Evolutionary conservation across 257 asterid species (phyloP).

Genomic region (Primulina eburnea): DNA sequence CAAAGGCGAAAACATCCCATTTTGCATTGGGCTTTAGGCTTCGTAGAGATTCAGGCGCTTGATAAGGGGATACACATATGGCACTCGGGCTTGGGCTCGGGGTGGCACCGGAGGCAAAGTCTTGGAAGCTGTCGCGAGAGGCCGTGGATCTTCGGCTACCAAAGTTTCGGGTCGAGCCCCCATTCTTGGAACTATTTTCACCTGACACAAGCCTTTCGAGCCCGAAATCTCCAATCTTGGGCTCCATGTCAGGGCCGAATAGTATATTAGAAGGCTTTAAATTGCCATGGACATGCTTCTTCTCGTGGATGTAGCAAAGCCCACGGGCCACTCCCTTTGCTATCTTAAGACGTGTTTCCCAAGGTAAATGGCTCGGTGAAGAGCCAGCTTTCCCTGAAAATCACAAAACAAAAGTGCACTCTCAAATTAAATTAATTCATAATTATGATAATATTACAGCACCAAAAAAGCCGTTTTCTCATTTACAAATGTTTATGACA

Average conservation of each 20-base stretch:
- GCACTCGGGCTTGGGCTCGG: slow-evolving; percentile 91
- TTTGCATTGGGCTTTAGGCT: slow-evolving; percentile 83
- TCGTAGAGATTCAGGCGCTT: slow-evolving; percentile 85
- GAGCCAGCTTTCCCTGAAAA: slow-evolving; percentile 74
- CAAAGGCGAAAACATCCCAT: slow-evolving; percentile 87
- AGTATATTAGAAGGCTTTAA: slow-evolving; percentile 80
- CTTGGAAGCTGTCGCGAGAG: slow-evolving; percentile 80
- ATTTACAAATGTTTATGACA: no score
- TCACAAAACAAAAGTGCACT: not conserved
- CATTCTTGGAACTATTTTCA: slow-evolving; percentile 58
- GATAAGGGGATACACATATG: slow-evolving; percentile 71
- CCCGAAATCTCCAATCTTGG: slow-evolving; percentile 92
- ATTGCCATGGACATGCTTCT: slow-evolving; percentile 89
- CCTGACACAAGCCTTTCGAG: slow-evolving; percentile 74
- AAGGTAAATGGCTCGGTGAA: slow-evolving; percentile 73
- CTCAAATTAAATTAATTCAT: no score
- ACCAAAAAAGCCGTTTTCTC: no score
- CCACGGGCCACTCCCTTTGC: slow-evolving; percentile 96
- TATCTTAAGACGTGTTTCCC: slow-evolving; percentile 81
- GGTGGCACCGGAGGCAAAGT: slow-evolving; percentile 57
- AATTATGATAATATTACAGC: no score
- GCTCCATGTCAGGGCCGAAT: slow-evolving; percentile 75
- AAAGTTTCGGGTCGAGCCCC: slow-evolving; percentile 72
- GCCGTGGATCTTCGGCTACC: slow-evolving; percentile 94
- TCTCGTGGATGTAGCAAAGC: slow-evolving; percentile 71